Percentiles rank a stretch among this genome's conserved stretches.
phyloP scores from a whole-genome alignment of 2,329 filamentous ascomycete genomes.

The Botryotinia calthae region DNA sequence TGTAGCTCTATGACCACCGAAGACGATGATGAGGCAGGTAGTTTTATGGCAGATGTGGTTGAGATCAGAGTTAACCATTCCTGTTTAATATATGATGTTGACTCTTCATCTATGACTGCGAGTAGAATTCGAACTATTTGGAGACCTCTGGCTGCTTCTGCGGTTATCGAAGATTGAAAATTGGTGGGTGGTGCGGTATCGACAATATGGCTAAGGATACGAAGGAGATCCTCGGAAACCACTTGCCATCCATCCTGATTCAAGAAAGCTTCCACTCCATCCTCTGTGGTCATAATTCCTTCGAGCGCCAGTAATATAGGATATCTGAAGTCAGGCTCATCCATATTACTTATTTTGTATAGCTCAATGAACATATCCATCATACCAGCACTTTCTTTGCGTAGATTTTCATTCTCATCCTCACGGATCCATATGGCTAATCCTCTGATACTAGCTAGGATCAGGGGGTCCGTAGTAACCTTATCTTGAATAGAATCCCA shows the following conservation, averaged over 20 bases:
- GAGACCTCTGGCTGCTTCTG: constrained; percentile 48
- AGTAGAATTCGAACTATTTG: constrained; percentile 57
- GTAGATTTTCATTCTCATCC: constrained; percentile 59
- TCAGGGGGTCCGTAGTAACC: constrained; percentile 53
- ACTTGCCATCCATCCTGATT: constrained; percentile 53
- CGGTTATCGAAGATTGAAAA: constrained; percentile 27
- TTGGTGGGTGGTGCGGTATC: background rate
- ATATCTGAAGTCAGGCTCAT: constrained; percentile 52
- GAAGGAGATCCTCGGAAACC: constrained; percentile 50
- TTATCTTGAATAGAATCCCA: constrained; percentile 56
- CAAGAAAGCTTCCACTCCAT: constrained; percentile 43
- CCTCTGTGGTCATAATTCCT: constrained; percentile 51
- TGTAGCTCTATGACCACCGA: constrained; percentile 46
- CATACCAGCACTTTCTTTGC: constrained; percentile 50
- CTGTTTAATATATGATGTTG: constrained; percentile 45
- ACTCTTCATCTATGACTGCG: constrained; percentile 49
- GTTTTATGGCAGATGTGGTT: constrained; percentile 44
- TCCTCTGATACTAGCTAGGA: constrained; percentile 56
- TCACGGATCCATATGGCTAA: constrained; percentile 67
- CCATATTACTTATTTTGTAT: constrained; percentile 44
- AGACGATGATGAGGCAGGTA: constrained; percentile 18
- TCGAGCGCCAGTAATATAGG: constrained; percentile 59
- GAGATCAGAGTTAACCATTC: constrained; percentile 58
- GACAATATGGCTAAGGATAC: constrained; percentile 41
- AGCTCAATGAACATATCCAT: constrained; percentile 63